Conservation (phyloP, 2,329 filamentous ascomycete genomes). For the Metarhizium sp. region DNA sequence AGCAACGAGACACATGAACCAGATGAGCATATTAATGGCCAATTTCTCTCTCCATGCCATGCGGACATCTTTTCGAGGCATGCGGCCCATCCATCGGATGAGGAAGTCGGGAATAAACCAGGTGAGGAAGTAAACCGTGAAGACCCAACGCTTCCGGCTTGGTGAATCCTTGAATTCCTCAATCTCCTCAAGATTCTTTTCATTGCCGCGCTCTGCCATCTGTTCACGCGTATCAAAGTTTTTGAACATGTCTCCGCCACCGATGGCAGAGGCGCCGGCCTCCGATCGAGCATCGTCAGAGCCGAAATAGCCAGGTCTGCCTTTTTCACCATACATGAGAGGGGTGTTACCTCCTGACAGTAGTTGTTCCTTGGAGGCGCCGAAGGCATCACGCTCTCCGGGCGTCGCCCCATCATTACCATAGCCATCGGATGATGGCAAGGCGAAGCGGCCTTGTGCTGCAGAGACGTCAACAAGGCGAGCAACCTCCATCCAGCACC, state of each 20-base stretch:
- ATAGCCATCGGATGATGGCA: conserved; percentile 51
- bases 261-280: conserved; percentile 82
- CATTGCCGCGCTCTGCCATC: conserved; percentile 90
- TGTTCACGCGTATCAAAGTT: conserved; percentile 90
- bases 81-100: conserved; percentile 67
- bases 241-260: conserved; percentile 94
- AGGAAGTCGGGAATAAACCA: conserved; percentile 81
- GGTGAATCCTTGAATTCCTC: conserved; percentile 71
- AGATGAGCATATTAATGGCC: conserved; percentile 96
- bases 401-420: conserved; percentile 53
- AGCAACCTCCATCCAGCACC: conserved; percentile 88
- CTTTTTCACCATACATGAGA: conserved; percentile 65
- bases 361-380: conserved; percentile 52
- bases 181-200: conserved; percentile 82
- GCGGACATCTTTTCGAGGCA: conserved; percentile 86
- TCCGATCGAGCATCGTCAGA: conserved; percentile 82
- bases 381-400: conserved; percentile 50
- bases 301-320: conserved; percentile 71
- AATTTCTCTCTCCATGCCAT: conserved; percentile 95
- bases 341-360: conserved; percentile 42
- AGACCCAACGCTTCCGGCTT: conserved; percentile 84
- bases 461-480: conserved; percentile 58
- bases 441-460: conserved; percentile 29
- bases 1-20: conserved; percentile 68
- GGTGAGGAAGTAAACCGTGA: conserved; percentile 72